Conservation (phyloP, 257 asterid genomes). For the Knoxia roxburghii region DNA sequence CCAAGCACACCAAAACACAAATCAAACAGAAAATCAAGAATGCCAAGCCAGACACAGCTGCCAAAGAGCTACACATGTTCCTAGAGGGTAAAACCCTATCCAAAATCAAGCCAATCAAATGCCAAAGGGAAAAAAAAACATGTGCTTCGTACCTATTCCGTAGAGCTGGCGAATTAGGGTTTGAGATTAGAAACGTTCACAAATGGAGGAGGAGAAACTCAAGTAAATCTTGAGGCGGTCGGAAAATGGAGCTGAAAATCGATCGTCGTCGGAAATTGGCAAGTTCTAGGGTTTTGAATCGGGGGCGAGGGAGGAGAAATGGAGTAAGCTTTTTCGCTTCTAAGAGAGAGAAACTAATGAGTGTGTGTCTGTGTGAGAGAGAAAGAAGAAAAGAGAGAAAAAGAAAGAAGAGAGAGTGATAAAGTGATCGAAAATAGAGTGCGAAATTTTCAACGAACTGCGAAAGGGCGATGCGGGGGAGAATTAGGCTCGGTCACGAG, state of each 20-base stretch:
- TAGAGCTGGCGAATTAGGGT: slow-evolving; percentile 19
- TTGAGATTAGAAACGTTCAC: slow-evolving; percentile 2
- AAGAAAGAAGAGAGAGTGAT: slow-evolving; percentile 24
- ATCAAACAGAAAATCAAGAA: slow-evolving; percentile 8
- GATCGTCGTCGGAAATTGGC: slow-evolving; percentile 25
- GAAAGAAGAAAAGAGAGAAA: slow-evolving; percentile 16
- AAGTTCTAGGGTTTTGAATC: slow-evolving; percentile 46
- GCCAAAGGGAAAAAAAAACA: neutral
- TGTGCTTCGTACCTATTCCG: neutral
- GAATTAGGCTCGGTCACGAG: slow-evolving; percentile 31
- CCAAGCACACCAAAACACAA: slow-evolving; percentile 3
- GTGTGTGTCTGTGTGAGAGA: slow-evolving; percentile 14
- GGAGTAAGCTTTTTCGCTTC: slow-evolving; percentile 18
- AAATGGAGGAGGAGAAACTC: slow-evolving; percentile 20
- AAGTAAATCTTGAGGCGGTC: slow-evolving; percentile 20
- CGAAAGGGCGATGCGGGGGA: slow-evolving; percentile 23
- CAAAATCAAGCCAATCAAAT: slow-evolving; percentile 8
- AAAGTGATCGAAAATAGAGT: slow-evolving; percentile 25
- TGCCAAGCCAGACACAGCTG: slow-evolving; percentile 8
- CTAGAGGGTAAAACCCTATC: slow-evolving; percentile 13
- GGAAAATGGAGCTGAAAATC: slow-evolving; percentile 30
- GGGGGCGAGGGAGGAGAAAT: slow-evolving; percentile 33
- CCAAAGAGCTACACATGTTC: neutral
- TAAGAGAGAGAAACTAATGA: slow-evolving; percentile 13
- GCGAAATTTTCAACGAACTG: slow-evolving; percentile 52